Percentiles rank a stretch among this genome's conserved stretches.
phyloP scores from a whole-genome alignment of 1,284 basidiomycete genomes.

The Marasmius sp. region DNA sequence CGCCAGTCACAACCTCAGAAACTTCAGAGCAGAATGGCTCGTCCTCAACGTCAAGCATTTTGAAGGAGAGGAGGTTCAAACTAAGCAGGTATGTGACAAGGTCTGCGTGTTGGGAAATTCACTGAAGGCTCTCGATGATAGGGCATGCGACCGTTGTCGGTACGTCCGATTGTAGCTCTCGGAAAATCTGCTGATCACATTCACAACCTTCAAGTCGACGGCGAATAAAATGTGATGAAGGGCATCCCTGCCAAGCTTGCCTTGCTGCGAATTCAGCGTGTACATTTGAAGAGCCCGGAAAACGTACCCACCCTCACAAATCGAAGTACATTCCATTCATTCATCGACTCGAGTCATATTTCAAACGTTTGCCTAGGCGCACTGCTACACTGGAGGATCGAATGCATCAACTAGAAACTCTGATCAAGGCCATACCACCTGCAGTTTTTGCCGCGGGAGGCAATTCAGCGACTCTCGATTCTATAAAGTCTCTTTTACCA shows the following conservation, averaged over 20 bases:
- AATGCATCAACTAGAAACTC: slow-evolving; percentile 80
- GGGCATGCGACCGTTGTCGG: slow-evolving; percentile 85
- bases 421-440: slow-evolving; percentile 79
- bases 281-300: slow-evolving; percentile 82
- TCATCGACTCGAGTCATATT: neutral
- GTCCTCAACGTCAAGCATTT: slow-evolving; percentile 43
- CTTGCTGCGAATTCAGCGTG: slow-evolving; percentile 74
- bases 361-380: slow-evolving; percentile 41
- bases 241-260: slow-evolving; percentile 82
- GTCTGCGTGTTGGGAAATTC: neutral
- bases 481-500: slow-evolving; percentile 21
- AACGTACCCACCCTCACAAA: slow-evolving; percentile 80
- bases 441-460: slow-evolving; percentile 66
- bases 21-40: slow-evolving; percentile 41
- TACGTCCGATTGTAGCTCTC: slow-evolving; percentile 37
- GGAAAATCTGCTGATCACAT: neutral
- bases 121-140: slow-evolving; percentile 24
- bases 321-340: slow-evolving; percentile 53
- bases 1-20: slow-evolving; percentile 45
- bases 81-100: slow-evolving; percentile 67
- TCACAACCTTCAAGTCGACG: slow-evolving; percentile 48
- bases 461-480: slow-evolving; percentile 21
- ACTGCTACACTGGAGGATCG: slow-evolving; percentile 79
- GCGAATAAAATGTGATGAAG: slow-evolving; percentile 82
- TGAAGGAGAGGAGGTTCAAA: slow-evolving; percentile 81